Conservation (phyloP, 352 stramenopile genomes). For the Peronosclerospora sorghi region DNA sequence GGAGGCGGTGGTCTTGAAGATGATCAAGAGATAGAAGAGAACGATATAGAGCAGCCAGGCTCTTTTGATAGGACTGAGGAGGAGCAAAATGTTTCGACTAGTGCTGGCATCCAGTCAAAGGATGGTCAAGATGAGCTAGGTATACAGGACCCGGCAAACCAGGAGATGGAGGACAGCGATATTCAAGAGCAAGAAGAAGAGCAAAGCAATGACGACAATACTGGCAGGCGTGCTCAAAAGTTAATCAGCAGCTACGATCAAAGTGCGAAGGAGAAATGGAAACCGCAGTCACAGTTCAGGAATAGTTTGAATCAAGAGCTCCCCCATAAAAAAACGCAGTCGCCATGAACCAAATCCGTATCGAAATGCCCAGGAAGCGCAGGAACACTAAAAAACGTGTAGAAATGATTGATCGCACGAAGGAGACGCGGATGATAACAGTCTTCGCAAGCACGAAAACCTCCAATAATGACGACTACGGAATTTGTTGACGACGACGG, state of each 20-base stretch:
- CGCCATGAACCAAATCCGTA: slow-evolving; percentile 70
- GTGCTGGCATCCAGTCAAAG: slow-evolving; percentile 72
- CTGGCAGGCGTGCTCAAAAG: slow-evolving; percentile 37
- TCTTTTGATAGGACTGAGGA: slow-evolving; percentile 28
- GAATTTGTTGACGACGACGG: too few species aligned
- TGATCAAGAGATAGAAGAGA: slow-evolving; percentile 52
- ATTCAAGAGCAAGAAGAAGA: slow-evolving; percentile 36
- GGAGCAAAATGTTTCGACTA: slow-evolving; percentile 43
- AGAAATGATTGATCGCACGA: slow-evolving; percentile 85
- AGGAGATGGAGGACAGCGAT: slow-evolving; percentile 36
- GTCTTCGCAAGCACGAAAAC: slow-evolving; percentile 25
- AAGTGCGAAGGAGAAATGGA: too few species aligned
- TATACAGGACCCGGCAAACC: slow-evolving; percentile 31
- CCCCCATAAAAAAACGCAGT: slow-evolving; percentile 34
- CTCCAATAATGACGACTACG: slow-evolving; percentile 34
- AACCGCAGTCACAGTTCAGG: too few species aligned
- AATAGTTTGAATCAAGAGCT: too few species aligned
- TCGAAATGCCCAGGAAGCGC: too few species aligned
- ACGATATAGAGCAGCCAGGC: slow-evolving; percentile 50
- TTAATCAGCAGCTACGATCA: slow-evolving; percentile 40
- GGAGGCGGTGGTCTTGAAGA: too few species aligned
- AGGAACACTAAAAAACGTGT: slow-evolving; percentile 96
- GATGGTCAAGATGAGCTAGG: slow-evolving; percentile 72
- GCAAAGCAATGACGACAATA: slow-evolving; percentile 50
- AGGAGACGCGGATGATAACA: slow-evolving; percentile 21